These are phyloP conservation scores for Sphenostylis stenocarpa DNA, from an alignment of 306 rosid species.

Conservation along the genomic window DNA sequence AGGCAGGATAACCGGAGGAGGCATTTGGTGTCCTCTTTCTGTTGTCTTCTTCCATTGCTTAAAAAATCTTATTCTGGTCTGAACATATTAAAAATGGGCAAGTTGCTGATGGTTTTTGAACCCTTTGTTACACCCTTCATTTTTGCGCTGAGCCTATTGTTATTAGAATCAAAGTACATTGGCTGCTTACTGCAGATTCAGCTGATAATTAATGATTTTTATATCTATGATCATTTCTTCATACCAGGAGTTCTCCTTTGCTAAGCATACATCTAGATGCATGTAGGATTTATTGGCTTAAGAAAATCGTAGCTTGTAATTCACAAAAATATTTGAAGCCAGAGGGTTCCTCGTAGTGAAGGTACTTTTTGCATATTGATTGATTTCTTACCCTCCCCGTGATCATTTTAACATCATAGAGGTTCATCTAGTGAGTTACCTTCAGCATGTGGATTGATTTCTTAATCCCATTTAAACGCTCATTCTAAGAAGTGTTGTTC, in stretches of 20 bases:
- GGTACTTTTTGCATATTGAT: constrained; percentile 10
- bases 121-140: background rate
- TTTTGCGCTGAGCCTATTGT: background rate
- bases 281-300: constrained; percentile 16
- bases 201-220: background rate
- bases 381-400: constrained; percentile 18
- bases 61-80: background rate
- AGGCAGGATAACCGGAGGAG: constrained; percentile 26
- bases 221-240: constrained; percentile 15
- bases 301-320: constrained; percentile 1
- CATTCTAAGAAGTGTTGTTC: constrained; percentile 5
- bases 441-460: constrained; percentile 22
- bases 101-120: constrained; percentile 2
- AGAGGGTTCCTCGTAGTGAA: background rate
- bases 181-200: background rate
- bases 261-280: constrained; percentile 12
- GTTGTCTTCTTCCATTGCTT: constrained; percentile 22
- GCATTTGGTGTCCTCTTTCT: constrained; percentile 16
- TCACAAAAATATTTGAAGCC: constrained; percentile 5
- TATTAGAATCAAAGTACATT: background rate
- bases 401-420: background rate
- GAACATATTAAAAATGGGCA: background rate
- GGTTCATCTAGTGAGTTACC: background rate
- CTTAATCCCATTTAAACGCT: background rate
- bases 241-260: background rate